Conservation (phyloP, 345 rosid genomes). For the Citrus trifoliata region DNA sequence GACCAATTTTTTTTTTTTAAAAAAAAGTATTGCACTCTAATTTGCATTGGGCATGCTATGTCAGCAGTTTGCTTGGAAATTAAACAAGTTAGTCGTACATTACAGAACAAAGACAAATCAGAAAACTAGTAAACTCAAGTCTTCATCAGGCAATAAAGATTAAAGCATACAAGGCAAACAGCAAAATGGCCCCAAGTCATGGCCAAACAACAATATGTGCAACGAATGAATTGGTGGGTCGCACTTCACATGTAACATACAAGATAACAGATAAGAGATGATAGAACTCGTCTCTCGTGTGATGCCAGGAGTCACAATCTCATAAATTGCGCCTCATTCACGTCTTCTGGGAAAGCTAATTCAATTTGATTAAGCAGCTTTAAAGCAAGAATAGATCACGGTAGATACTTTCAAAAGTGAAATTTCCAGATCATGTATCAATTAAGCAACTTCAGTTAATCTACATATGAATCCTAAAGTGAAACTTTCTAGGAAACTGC, state of each 20-base stretch:
- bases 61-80: not conserved
- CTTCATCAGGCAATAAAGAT: not conserved
- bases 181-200: not conserved
- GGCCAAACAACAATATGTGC: not conserved
- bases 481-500: not conserved
- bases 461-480: not conserved
- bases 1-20: not conserved
- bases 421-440: not conserved
- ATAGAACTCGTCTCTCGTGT: not conserved
- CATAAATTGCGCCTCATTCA: not conserved
- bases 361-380: not conserved
- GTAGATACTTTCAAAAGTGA: not conserved
- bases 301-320: not conserved
- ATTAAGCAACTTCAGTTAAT: not conserved
- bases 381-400: not conserved
- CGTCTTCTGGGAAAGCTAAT: not conserved
- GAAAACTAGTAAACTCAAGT: not conserved
- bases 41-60: not conserved
- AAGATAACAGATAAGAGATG: not conserved
- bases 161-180: not conserved
- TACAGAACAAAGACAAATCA: not conserved
- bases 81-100: not conserved
- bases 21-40: too few species aligned
- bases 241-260: not conserved
- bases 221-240: constrained; percentile 3